These are phyloP conservation scores for Aspergillus wentii DNA, from an alignment of 495 filamentous ascomycete genomes.

Conservation along the genomic window DNA sequence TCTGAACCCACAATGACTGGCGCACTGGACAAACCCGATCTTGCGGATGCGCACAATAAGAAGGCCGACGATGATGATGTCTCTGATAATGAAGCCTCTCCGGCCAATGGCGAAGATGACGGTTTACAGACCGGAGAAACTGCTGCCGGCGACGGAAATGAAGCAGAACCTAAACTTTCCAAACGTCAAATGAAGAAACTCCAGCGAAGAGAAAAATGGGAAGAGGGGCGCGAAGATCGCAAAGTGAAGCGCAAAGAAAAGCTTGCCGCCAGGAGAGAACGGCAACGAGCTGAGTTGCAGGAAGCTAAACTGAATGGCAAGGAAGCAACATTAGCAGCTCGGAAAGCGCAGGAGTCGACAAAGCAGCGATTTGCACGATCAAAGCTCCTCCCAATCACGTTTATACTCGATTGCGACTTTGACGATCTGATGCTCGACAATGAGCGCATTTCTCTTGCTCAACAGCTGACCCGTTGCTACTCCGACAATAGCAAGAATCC, in stretches of 20 bases:
- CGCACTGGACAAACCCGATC: conserved; percentile 18
- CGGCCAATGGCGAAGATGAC: background rate
- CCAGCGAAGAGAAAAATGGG: conserved; percentile 59
- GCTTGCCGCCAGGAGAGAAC: conserved; percentile 55
- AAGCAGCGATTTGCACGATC: conserved; percentile 26
- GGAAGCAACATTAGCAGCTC: conserved; percentile 24
- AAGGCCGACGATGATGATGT: too few relatives aligned
- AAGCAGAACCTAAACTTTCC: conserved; percentile 45
- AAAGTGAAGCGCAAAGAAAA: conserved; percentile 71
- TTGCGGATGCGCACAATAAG: conserved; percentile 6
- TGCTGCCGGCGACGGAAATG: conserved; percentile 2
- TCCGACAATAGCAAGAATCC: conserved; percentile 70
- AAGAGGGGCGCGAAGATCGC: conserved; percentile 61
- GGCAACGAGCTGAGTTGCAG: conserved; percentile 41
- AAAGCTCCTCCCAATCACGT: conserved; percentile 61
- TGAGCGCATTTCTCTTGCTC: conserved; percentile 74
- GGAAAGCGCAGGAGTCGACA: conserved; percentile 29
- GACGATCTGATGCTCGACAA: conserved; percentile 81
- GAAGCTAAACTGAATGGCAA: conserved; percentile 23
- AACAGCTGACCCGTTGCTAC: conserved; percentile 83
- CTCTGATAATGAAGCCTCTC: too few relatives aligned
- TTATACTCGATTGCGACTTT: conserved; percentile 90
- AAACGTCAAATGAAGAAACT: conserved; percentile 81
- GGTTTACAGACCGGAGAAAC: background rate
- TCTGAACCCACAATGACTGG: conserved; percentile 30